A percentile compares a stretch with the other conserved stretches of the same genome.
These are phyloP conservation scores for Trichoderma asperellum DNA, from an alignment of 2,329 filamentous ascomycete species.

Conservation along the genomic window DNA sequence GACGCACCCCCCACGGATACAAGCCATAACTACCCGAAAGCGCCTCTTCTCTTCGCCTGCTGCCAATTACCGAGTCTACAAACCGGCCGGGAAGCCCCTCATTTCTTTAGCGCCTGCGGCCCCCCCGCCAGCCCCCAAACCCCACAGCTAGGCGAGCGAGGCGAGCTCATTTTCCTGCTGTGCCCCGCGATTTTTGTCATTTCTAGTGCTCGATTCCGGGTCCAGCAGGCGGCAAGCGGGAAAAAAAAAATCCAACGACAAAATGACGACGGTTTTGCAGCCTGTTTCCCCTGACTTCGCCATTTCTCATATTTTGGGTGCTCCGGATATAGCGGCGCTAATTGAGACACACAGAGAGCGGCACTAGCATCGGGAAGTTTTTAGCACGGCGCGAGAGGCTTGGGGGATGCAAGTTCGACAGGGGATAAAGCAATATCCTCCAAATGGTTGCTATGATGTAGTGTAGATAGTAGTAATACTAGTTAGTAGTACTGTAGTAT, in stretches of 20 bases:
- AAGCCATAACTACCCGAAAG: constrained; percentile 14
- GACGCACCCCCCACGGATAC: constrained; percentile 5
- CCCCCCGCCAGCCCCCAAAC: not conserved
- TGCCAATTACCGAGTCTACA: constrained; percentile 24
- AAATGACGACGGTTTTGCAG: not conserved
- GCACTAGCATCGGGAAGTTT: constrained; percentile 16
- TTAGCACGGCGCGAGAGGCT: not conserved
- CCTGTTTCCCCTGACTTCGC: not conserved
- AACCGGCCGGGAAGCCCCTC: constrained; percentile 26
- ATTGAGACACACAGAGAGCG: not conserved
- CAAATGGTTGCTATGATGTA: not conserved
- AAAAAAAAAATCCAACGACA: not conserved
- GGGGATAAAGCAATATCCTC: constrained; percentile 6
- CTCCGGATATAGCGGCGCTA: constrained; percentile 1
- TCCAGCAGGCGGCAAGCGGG: not conserved
- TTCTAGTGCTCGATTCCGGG: not conserved
- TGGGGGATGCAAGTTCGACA: not conserved
- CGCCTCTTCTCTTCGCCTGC: not conserved
- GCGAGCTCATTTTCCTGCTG: not conserved
- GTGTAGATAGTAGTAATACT: too few relatives aligned
- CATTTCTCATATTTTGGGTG: too few relatives aligned
- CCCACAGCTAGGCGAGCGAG: not conserved
- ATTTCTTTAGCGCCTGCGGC: not conserved
- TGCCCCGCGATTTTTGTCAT: constrained; percentile 13
- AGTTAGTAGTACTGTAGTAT: not conserved